phyloP scores from a whole-genome alignment of 108 stramenopile species.

The Cyclotella distinguenda region DNA sequence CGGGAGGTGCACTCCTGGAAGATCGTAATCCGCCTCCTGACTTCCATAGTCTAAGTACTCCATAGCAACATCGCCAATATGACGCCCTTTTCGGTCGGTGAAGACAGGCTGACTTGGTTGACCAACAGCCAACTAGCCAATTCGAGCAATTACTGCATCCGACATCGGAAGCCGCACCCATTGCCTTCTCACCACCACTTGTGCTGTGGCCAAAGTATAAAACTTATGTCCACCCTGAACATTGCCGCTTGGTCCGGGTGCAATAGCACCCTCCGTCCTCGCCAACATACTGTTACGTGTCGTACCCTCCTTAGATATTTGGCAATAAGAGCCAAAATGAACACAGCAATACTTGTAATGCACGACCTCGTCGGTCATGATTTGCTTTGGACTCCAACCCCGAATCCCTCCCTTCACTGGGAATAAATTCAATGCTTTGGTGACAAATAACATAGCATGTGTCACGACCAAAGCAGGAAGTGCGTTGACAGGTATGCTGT shows the following conservation, averaged over 20 bases:
- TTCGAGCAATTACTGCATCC: too few species aligned
- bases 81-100: too few species aligned
- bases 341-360: conserved; percentile 9
- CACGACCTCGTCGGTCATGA: conserved; percentile 8
- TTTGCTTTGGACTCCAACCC: conserved; percentile 1
- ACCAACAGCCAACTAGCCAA: too few species aligned
- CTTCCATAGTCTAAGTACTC: too few species aligned
- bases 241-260: neutral
- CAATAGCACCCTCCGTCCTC: conserved; percentile 1
- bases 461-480: neutral
- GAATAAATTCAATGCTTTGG: conserved; percentile 7
- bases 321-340: conserved; percentile 14
- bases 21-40: too few species aligned
- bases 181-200: too few species aligned
- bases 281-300: conserved; percentile 11
- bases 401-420: conserved; percentile 14
- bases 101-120: too few species aligned
- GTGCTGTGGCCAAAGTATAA: too few species aligned
- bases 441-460: conserved; percentile 2
- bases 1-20: too few species aligned
- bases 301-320: conserved; percentile 5
- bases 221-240: conserved; percentile 4
- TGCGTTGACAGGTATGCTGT: conserved; percentile 3
- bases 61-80: too few species aligned
- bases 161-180: too few species aligned